Conservation (phyloP, 352 stramenopile genomes). For the Phytopythium mirpurense region DNA sequence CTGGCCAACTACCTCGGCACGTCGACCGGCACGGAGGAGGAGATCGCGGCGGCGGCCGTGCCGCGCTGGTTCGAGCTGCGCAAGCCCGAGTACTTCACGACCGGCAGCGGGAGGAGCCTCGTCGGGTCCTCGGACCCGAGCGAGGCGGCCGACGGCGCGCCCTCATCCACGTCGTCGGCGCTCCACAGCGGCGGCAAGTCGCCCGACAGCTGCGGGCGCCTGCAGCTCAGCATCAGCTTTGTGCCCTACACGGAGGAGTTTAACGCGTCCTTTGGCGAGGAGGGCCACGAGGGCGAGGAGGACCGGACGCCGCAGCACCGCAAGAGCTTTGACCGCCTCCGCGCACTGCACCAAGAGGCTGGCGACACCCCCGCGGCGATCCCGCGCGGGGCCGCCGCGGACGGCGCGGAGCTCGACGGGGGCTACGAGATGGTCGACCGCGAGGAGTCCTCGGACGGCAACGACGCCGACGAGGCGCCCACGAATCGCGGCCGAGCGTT, state of each 20-base stretch:
- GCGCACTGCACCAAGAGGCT: slow-evolving; percentile 70
- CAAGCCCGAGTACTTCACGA: slow-evolving; percentile 39
- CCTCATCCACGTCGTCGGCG: neutral
- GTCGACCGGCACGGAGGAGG: slow-evolving; percentile 53
- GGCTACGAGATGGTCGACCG: slow-evolving; percentile 5
- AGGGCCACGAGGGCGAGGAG: slow-evolving; percentile 21
- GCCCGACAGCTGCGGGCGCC: slow-evolving; percentile 36
- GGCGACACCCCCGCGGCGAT: slow-evolving; percentile 19
- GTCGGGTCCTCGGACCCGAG: slow-evolving; percentile 6
- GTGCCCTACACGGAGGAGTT: slow-evolving; percentile 52
- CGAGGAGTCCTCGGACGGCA: slow-evolving; percentile 1
- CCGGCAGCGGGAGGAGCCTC: neutral
- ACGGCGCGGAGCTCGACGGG: neutral
- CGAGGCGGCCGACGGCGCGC: neutral
- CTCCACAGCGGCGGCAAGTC: slow-evolving; percentile 1
- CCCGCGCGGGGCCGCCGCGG: neutral
- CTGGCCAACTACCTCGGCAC: slow-evolving; percentile 61
- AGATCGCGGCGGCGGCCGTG: slow-evolving; percentile 62
- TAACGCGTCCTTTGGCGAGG: slow-evolving; percentile 31
- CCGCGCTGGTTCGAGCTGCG: slow-evolving; percentile 77
- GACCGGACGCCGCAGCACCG: slow-evolving; percentile 40
- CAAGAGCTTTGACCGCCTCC: slow-evolving; percentile 74
- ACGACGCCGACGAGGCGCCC: neutral
- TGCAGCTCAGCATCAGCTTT: slow-evolving; percentile 83
- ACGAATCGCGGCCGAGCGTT: slow-evolving; percentile 4